These are phyloP conservation scores for Debaryomyces fabryi DNA, from an alignment of 1,139 yeast genomes.

Conservation along the genomic window DNA sequence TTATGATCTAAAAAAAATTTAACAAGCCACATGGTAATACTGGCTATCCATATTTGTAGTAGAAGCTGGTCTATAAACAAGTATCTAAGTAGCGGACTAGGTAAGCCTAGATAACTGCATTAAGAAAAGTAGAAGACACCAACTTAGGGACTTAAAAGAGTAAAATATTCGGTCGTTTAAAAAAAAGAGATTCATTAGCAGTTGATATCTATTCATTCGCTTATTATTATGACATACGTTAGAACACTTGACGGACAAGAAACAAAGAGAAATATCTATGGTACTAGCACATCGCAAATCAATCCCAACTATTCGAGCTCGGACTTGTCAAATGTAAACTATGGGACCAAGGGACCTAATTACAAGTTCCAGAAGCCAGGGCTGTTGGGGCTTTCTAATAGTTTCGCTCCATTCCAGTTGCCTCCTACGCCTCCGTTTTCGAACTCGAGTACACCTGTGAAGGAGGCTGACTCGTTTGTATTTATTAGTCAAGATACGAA, in stretches of 20 bases:
- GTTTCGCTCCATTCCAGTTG: conserved; percentile 14
- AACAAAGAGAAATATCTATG: background rate
- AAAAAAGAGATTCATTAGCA: background rate
- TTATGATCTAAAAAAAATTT: conserved; percentile 2
- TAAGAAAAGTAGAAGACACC: background rate
- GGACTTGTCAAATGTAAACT: conserved; percentile 24
- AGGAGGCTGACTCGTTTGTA: conserved; percentile 4
- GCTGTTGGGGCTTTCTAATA: background rate
- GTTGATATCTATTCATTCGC: background rate
- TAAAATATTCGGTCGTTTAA: background rate
- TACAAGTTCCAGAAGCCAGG: background rate
- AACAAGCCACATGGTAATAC: conserved; percentile 5
- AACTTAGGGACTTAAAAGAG: background rate
- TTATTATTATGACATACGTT: background rate
- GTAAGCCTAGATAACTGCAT: background rate
- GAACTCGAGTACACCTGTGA: conserved; percentile 35
- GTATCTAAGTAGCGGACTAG: background rate
- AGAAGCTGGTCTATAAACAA: background rate
- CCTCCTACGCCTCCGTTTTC: conserved; percentile 46
- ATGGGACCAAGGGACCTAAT: background rate
- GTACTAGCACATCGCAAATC: conserved; percentile 17
- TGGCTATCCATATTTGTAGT: background rate
- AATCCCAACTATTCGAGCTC: conserved; percentile 36
- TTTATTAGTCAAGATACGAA: background rate
- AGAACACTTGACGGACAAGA: background rate